Evolutionary conservation across 2,329 filamentous ascomycete species (phyloP).

Genomic region (Coleophoma cylindrospora): DNA sequence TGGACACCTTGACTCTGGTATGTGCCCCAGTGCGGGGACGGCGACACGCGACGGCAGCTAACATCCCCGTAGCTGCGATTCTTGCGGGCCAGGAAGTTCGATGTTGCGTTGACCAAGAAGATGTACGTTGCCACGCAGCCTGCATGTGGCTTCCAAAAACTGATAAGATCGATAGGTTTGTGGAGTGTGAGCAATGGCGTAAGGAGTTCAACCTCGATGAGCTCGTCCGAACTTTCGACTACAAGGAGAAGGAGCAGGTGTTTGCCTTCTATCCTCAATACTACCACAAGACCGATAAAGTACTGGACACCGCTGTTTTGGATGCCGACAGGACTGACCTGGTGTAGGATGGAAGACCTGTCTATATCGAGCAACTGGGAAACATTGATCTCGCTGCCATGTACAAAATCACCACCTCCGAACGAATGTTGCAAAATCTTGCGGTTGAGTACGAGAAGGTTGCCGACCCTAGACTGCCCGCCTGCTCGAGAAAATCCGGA

Average conservation of each 20-base stretch:
- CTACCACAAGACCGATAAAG: conserved; percentile 95
- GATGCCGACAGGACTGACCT: conserved; percentile 6
- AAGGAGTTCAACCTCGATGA: conserved; percentile 81
- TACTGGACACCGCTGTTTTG: conserved; percentile 25
- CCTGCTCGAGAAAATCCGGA: conserved; percentile 88
- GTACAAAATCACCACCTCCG: conserved; percentile 86
- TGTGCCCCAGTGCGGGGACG: conserved; percentile 22
- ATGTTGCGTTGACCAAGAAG: conserved; percentile 74
- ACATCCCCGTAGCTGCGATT: conserved; percentile 64
- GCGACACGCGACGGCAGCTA: not conserved
- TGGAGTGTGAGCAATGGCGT: conserved; percentile 88
- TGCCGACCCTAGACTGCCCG: conserved; percentile 85
- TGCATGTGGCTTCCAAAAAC: conserved; percentile 4
- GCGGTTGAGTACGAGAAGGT: conserved; percentile 98
- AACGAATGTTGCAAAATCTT: conserved; percentile 95
- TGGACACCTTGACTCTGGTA: conserved; percentile 91
- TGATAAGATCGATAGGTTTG: conserved; percentile 59
- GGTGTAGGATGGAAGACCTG: conserved; percentile 80
- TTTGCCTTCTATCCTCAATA: conserved; percentile 96
- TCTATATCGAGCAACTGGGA: conserved; percentile 96
- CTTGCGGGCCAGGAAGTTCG: conserved; percentile 91
- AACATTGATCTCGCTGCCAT: conserved; percentile 86
- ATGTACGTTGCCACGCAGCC: conserved; percentile 59
- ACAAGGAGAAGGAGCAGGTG: conserved; percentile 77
- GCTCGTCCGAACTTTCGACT: conserved; percentile 75